Evolutionary conservation across 352 stramenopile genomes (phyloP), one percentile per base, ranked within the genome.

Genomic region (Peronospora tabacina): DNA sequence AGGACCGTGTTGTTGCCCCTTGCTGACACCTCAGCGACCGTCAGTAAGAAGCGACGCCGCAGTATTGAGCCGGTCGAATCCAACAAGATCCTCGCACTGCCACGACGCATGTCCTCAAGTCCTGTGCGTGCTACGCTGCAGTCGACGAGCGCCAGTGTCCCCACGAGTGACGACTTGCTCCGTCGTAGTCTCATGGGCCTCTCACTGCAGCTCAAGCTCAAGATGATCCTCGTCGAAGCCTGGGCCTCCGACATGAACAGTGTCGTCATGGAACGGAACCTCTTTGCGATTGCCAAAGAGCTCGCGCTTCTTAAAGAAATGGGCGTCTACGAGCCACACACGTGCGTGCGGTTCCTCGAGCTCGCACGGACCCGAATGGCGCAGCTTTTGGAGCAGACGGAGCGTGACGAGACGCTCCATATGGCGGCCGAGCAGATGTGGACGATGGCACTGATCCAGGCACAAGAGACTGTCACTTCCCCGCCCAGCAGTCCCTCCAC

Each of bases 161-260:
- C 10, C 15, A 28, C 40, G 22, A 55, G 50, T 17, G 62, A 70
- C 7, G 67, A 77, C 20, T 61, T 75, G 6, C 50, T 86, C 49
- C 68, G 77, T 13, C 72, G 74, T 37, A 83, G 65, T 41, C 70
- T 91, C 50, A 83, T 88, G 72, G 75, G 80, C 3, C 72, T 91
- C 22, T 79, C 78, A 24, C 64, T 90, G 39, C 75, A 88, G 62
- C 73, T 88, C 52, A 89, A 88, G 62, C 75, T 89, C 59, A 92
- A 90, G 74, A 84, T 78, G 63, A 82, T 89, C 35, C 52, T 92
- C 33, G 73, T 87, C 26, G 81, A 92, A 44, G 78, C 81, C 17
- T 90, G 77, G 71, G 72, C 80, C 17, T 90, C 74, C 3, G 77
- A 92, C 63, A 86, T 88, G 75, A 92, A 92, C 66, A 86, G 65